A percentile compares a stretch with the other conserved stretches of the same genome.
Conservation (phyloP, 495 filamentous ascomycete species). For the Aspergillus diversus region DNA sequence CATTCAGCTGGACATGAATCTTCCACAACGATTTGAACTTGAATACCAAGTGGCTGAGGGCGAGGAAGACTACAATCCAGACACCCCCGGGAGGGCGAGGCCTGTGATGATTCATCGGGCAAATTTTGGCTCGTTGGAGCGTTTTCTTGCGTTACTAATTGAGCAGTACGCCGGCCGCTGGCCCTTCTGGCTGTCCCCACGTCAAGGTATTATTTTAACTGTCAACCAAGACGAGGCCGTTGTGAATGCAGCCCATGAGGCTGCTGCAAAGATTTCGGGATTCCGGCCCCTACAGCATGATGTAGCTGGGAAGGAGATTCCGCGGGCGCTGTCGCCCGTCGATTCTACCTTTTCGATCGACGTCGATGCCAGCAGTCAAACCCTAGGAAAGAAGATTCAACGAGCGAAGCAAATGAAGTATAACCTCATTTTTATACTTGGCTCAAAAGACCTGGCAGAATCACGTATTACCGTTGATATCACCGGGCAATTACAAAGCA, state of each 20-base stretch:
- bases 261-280: conserved; percentile 39
- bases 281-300: conserved; percentile 35
- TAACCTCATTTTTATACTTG: conserved; percentile 74
- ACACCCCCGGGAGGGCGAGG: conserved; percentile 64
- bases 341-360: conserved; percentile 68
- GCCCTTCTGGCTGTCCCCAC: conserved; percentile 92
- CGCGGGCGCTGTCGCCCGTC: conserved; percentile 40
- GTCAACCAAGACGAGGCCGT: conserved; percentile 68
- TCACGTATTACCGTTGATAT: conserved; percentile 50
- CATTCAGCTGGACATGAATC: conserved; percentile 91
- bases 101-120: conserved; percentile 90
- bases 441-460: conserved; percentile 56
- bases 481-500: conserved; percentile 50
- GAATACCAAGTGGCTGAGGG: conserved; percentile 63
- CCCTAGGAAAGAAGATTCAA: conserved; percentile 68
- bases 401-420: conserved; percentile 76
- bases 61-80: conserved; percentile 70
- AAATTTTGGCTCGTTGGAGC: conserved; percentile 83
- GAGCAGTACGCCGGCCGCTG: conserved; percentile 82
- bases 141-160: conserved; percentile 84
- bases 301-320: conserved; percentile 24
- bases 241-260: conserved; percentile 57
- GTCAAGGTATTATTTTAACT: conserved; percentile 77
- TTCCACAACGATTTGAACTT: conserved; percentile 80
- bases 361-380: conserved; percentile 65